Base-by-base conservation (phyloP, 2,329 filamentous ascomycete species). In the Penicillium aurantiogriseum region DNA sequence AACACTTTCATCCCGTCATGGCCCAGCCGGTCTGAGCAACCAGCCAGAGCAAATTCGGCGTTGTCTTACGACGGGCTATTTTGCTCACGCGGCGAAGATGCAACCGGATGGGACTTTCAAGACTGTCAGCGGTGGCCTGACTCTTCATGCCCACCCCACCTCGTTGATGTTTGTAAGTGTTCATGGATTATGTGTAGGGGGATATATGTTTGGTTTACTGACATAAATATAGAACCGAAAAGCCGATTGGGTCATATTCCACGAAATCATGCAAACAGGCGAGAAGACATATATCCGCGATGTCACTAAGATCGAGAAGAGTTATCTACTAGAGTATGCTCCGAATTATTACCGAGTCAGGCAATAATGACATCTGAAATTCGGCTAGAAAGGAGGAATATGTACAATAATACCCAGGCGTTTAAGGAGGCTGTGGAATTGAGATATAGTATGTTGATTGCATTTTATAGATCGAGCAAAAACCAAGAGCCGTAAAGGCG, bases 211-310 rank as follows among this genome's bases (percentile, higher is more conserved):
- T 39, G 19, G 4, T 39, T 56, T 48, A 53, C 61, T 67, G 50
- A 69, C 57, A 53, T 36, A 35, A 44, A 39, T 39, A 11, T 64
- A 83, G 81, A 96, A 96, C 74, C 87, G 92, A 56, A 97, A 95
- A 78, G 91, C 91, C 11, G 92, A 97, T 63, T 97, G 93, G 92
- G 92, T 97, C 10, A 84, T 99, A 35, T 99, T 97, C 70, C 89
- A 95, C 67, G 93, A 97, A 76, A 86, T 96, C 38, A 85, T 96
- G 81, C 91, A 97, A 77, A 95, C 90, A 5, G 86, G 88, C 10
- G 85, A 85, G 62, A 97, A 97, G 80, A 92, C 85, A 0, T 97
- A 88, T 71, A 95, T 99, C 67, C 83, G 91, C 54, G 93, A 97
- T 74, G 80, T 97, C 58, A 94, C 88, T n/a, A 94, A 91, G 78